A percentile compares a stretch with the other conserved stretches of the same genome.
Evolutionary conservation across 2,329 filamentous ascomycete species (phyloP).

Genomic region (Cryphonectria nitschkei): DNA sequence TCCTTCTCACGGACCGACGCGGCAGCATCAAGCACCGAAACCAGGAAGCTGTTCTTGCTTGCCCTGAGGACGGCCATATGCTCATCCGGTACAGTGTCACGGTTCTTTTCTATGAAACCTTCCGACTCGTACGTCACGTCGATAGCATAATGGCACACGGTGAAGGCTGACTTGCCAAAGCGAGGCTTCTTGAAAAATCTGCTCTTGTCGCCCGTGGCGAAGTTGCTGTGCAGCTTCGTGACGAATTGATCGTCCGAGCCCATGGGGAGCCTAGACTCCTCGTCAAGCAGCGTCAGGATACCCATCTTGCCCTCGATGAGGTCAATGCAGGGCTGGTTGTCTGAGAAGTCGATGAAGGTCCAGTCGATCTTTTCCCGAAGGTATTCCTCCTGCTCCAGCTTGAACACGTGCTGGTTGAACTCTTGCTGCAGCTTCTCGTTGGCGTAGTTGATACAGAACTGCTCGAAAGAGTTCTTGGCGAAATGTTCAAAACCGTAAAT

Average conservation of each 20-base stretch:
- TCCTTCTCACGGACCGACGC: conserved; percentile 91
- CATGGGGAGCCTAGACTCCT: conserved; percentile 96
- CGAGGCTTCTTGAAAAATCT: conserved; percentile 98
- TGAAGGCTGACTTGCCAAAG: conserved; percentile 96
- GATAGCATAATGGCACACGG: conserved; percentile 96
- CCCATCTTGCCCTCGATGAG: conserved; percentile 96
- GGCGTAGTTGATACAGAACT: conserved; percentile 99
- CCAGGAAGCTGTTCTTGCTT: conserved; percentile 84
- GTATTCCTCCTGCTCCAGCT: conserved; percentile 98
- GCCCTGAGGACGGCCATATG: conserved; percentile 90
- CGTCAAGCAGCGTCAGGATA: conserved; percentile 87
- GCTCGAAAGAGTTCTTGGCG: conserved; percentile 98
- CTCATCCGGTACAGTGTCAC: conserved; percentile 97
- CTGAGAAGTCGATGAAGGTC: conserved; percentile 99
- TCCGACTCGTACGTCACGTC: conserved; percentile 99
- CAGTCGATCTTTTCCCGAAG: conserved; percentile 95
- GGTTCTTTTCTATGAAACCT: conserved; percentile 99
- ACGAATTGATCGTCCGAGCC: conserved; percentile 97
- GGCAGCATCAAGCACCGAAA: conserved; percentile 82
- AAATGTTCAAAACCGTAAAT: conserved; percentile 99
- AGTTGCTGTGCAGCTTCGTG: conserved; percentile 94
- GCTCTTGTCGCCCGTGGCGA: conserved; percentile 78
- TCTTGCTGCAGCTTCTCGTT: conserved; percentile 99
- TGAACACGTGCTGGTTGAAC: conserved; percentile 99
- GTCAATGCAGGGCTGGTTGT: conserved; percentile 99